A percentile compares a stretch with the other conserved stretches of the same genome.
Evolutionary conservation across 2,329 filamentous ascomycete genomes (phyloP).

Genomic region (Paecilomyces dactylethromorphus): DNA sequence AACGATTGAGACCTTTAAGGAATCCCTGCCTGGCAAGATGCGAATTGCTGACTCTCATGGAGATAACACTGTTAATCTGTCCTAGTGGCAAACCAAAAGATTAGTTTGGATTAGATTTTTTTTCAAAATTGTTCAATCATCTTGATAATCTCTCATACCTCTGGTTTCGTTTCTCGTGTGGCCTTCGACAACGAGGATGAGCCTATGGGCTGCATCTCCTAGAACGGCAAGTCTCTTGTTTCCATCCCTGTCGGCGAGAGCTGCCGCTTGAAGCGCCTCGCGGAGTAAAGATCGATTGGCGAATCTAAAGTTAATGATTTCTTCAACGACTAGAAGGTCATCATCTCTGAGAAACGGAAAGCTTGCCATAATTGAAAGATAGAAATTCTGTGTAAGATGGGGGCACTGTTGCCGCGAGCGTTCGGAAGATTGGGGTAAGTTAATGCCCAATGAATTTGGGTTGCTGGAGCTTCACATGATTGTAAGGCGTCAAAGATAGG

Average conservation of each 20-base stretch:
- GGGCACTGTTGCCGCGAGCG: too few relatives aligned
- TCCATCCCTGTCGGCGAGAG: background rate
- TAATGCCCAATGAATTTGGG: too few relatives aligned
- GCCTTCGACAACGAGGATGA: background rate
- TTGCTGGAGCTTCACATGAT: too few relatives aligned
- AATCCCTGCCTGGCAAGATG: conserved; percentile 9
- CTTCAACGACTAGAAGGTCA: background rate
- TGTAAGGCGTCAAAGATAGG: too few relatives aligned
- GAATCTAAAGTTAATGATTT: background rate
- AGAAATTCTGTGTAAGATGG: too few relatives aligned
- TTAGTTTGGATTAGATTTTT: background rate
- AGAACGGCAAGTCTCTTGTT: background rate
- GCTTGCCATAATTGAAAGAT: background rate
- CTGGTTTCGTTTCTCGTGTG: background rate
- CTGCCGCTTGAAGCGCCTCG: background rate
- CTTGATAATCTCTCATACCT: background rate
- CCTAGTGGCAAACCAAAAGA: background rate
- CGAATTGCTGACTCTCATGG: conserved; percentile 1
- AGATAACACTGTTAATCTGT: conserved; percentile 1
- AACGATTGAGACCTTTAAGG: conserved; percentile 1
- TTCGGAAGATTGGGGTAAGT: too few relatives aligned
- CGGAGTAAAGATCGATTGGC: background rate
- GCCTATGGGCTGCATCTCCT: conserved; percentile 1
- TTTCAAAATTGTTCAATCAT: background rate
- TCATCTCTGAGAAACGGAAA: background rate